Evolutionary conservation across 345 rosid genomes (phyloP), one percentile per base, ranked within the genome.

Genomic region (Sonneratia alba): DNA sequence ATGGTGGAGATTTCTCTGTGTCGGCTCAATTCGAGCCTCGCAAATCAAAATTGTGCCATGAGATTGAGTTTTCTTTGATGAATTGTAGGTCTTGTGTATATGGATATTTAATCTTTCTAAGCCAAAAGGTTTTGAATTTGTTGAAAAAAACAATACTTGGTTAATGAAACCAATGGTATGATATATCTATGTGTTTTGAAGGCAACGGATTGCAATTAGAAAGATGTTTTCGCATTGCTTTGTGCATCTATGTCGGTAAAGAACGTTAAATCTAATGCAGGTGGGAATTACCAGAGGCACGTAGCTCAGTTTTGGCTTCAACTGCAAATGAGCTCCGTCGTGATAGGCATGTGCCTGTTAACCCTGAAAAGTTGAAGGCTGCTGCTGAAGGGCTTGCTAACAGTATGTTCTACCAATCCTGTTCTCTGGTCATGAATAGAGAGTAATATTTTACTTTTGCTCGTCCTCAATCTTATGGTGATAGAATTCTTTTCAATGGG

Each of bases 331-430:
- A 88, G 63, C 45, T 84, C 84, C 74, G 97, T 67, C 82, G 74
- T 74, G 96, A 94, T 76, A 81, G 74, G 82, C 78, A 87, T 62
- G 42, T 81, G 68, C 83, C 79, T 56, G 69, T 87, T 1, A 85
- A 82, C 81, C 91, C 93, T 65, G 93, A 90, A 62, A 86, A 86
- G 75, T 72, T 90, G 83, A 90, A 89, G 83, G 96, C 93, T 74
- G 96, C 94, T n/a, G 89, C 92, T 73, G 89, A 87, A 79, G 98
- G 97, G 21, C 86, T 94, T 69, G 76, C 86, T 61, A 81, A 86
- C 7, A 68, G 97, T 91, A 75, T 63, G 89, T 67, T 66, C 65
- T 43, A 19, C 68, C 68, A 38, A 11, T 10, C n/a, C 42, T 7
- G 56, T 36, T 22, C 64, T 56, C 40, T 36, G 47, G 57, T 47